Evolutionary conservation across 495 filamentous ascomycete genomes (phyloP).

Genomic region (Pseudoneurospora amorphoporcata): DNA sequence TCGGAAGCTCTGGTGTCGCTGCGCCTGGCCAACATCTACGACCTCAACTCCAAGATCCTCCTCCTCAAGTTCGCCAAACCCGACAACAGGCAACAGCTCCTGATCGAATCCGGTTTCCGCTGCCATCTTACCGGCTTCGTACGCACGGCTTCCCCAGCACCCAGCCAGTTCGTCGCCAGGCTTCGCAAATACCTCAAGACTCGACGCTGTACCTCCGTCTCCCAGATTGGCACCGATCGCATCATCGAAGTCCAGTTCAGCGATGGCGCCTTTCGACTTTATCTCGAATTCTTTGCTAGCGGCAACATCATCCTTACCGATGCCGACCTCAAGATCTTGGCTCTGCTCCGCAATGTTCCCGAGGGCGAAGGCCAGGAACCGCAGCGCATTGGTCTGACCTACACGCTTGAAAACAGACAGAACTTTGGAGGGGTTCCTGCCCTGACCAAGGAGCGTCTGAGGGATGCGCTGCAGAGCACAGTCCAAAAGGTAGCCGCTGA

Average conservation of each 20-base stretch:
- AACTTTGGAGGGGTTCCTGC: slow-evolving; percentile 65
- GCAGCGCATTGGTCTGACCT: slow-evolving; percentile 65
- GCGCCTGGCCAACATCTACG: slow-evolving; percentile 87
- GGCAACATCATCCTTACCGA: slow-evolving; percentile 93
- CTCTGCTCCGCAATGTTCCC: slow-evolving; percentile 68
- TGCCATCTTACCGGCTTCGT: slow-evolving; percentile 87
- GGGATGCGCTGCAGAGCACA: slow-evolving; percentile 56
- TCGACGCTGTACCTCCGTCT: slow-evolving; percentile 65
- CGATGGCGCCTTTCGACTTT: slow-evolving; percentile 78
- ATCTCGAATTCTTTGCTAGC: slow-evolving; percentile 86
- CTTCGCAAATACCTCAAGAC: slow-evolving; percentile 84
- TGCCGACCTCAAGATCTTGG: slow-evolving; percentile 62
- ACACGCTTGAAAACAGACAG: slow-evolving; percentile 72
- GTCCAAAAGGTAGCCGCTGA: slow-evolving; percentile 40
- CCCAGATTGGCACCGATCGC: slow-evolving; percentile 85
- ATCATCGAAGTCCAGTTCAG: slow-evolving; percentile 89
- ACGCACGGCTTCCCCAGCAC: slow-evolving; percentile 70
- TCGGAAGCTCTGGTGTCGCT: slow-evolving; percentile 60
- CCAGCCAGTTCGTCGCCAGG: slow-evolving; percentile 71
- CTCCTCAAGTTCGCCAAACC: slow-evolving; percentile 88
- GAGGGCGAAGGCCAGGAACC: slow-evolving; percentile 64
- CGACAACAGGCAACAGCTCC: slow-evolving; percentile 70
- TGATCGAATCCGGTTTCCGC: slow-evolving; percentile 93
- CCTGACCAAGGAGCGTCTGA: slow-evolving; percentile 62
- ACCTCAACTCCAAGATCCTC: slow-evolving; percentile 88